A percentile compares a stretch with the other conserved stretches of the same genome.
Evolutionary conservation across 2,329 filamentous ascomycete species (phyloP).

Genomic region (Aspergillus proliferans): DNA sequence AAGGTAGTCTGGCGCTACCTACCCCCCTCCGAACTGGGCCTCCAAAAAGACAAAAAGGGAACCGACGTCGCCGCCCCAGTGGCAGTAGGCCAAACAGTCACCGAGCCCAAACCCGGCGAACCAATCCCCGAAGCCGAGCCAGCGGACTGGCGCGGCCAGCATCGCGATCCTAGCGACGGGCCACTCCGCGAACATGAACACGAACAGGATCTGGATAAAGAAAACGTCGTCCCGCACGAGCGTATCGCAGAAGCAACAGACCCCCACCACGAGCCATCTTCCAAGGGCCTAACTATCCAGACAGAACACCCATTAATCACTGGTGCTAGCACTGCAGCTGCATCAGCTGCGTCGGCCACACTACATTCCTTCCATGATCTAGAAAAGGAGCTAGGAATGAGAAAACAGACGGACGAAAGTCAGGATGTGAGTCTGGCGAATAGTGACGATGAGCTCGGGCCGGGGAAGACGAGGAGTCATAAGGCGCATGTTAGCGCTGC

Average conservation of each 20-base stretch:
- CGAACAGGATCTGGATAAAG: not conserved
- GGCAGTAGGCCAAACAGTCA: constrained; percentile 43
- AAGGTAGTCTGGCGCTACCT: constrained; percentile 73
- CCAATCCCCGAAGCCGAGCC: constrained; percentile 63
- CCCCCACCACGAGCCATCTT: not conserved
- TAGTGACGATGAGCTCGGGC: constrained; percentile 46
- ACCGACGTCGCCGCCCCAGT: constrained; percentile 9
- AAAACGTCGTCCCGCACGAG: constrained; percentile 7
- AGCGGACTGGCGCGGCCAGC: constrained; percentile 67
- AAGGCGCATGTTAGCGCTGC: not conserved
- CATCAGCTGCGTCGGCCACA: constrained; percentile 9
- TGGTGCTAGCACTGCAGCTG: constrained; percentile 9
- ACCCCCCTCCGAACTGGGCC: constrained; percentile 10
- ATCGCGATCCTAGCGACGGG: constrained; percentile 35
- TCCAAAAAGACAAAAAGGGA: constrained; percentile 17
- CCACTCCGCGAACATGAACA: constrained; percentile 2
- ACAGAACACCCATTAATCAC: constrained; percentile 9
- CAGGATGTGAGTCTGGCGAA: constrained; percentile 65
- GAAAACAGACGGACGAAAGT: constrained; percentile 59
- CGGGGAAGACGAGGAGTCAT: not conserved
- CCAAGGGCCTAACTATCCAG: constrained; percentile 4
- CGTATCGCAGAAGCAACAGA: constrained; percentile 1
- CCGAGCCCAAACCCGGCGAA: constrained; percentile 60
- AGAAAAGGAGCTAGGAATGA: constrained; percentile 60
- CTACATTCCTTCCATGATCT: constrained; percentile 10